Percentiles rank a stretch among this genome's conserved stretches.
Evolutionary conservation across 768 basidiomycete genomes (phyloP).

Genomic region (Lentinula sp.): DNA sequence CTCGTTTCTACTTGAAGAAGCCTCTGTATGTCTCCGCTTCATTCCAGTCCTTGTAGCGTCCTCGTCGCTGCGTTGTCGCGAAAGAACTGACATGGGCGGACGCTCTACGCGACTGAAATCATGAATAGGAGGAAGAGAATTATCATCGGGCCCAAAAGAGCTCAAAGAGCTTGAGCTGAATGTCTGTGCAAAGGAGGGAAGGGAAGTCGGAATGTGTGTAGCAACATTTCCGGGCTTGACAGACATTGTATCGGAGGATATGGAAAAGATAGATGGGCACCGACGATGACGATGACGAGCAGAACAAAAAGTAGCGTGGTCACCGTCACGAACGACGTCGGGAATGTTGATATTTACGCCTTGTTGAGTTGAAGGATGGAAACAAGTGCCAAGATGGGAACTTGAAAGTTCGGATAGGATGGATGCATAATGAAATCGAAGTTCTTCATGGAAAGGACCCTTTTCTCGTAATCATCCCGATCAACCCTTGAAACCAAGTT

Average conservation of each 20-base stretch:
- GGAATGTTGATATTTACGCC: slow-evolving; percentile 1
- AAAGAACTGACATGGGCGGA: slow-evolving; percentile 18
- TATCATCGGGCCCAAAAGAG: slow-evolving; percentile 42
- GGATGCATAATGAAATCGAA: slow-evolving; percentile 11
- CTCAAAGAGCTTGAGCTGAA: slow-evolving; percentile 55
- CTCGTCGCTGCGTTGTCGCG: slow-evolving; percentile 24
- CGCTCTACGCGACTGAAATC: slow-evolving; percentile 28
- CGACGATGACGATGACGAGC: slow-evolving; percentile 2
- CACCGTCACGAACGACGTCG: slow-evolving; percentile 4
- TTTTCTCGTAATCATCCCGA: slow-evolving; percentile 8
- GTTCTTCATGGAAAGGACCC: slow-evolving; percentile 5
- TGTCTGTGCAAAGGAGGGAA: slow-evolving; percentile 76
- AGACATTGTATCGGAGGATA: slow-evolving; percentile 28
- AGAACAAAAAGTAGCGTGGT: not conserved
- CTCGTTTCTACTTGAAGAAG: slow-evolving; percentile 24
- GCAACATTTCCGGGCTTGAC: slow-evolving; percentile 35
- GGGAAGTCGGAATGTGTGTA: slow-evolving; percentile 49
- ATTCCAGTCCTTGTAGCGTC: slow-evolving; percentile 20
- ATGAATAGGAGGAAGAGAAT: slow-evolving; percentile 62
- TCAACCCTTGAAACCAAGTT: slow-evolving; percentile 1
- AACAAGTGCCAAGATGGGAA: slow-evolving; percentile 8
- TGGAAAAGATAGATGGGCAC: not conserved
- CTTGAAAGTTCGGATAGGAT: slow-evolving; percentile 7
- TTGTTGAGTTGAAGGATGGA: slow-evolving; percentile 8
- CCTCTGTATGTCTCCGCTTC: slow-evolving; percentile 43